Conservation (phyloP, 2,329 filamentous ascomycete species). For the Calonectria pseudoturangicola region DNA sequence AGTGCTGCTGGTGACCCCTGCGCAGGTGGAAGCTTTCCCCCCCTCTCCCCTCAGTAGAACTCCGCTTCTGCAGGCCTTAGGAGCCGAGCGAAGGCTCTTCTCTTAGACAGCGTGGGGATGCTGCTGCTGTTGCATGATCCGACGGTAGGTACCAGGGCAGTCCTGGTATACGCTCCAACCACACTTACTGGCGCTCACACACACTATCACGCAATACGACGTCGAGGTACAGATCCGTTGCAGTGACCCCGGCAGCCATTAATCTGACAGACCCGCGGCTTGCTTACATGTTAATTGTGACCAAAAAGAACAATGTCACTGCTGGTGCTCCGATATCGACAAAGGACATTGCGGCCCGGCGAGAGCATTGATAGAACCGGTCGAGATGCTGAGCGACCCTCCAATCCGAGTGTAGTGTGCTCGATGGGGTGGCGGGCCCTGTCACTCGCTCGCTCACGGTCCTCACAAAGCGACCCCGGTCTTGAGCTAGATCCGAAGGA, state of each 20-base stretch:
- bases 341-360: constrained; percentile 20
- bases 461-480: constrained; percentile 46
- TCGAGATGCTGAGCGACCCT: constrained; percentile 40
- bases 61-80: constrained; percentile 50
- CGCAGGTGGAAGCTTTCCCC: constrained; percentile 40
- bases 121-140: constrained; percentile 48
- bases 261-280: constrained; percentile 28
- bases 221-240: constrained; percentile 44
- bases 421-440: constrained; percentile 49
- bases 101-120: constrained; percentile 45
- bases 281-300: constrained; percentile 23
- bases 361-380: constrained; percentile 7
- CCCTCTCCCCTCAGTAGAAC: constrained; percentile 47
- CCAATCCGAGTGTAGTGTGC: constrained; percentile 40
- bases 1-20: constrained; percentile 46
- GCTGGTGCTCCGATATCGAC: constrained; percentile 20
- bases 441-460: constrained; percentile 47
- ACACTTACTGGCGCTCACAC: constrained; percentile 33
- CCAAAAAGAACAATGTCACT: constrained; percentile 19
- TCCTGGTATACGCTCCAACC: constrained; percentile 38
- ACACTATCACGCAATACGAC: constrained; percentile 36
- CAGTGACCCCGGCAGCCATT: constrained; percentile 35
- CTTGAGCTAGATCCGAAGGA: constrained; percentile 50
- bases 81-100: constrained; percentile 46
- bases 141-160: constrained; percentile 40